Conservation (phyloP, 805 yeast species). For the Novakomyces olei region DNA sequence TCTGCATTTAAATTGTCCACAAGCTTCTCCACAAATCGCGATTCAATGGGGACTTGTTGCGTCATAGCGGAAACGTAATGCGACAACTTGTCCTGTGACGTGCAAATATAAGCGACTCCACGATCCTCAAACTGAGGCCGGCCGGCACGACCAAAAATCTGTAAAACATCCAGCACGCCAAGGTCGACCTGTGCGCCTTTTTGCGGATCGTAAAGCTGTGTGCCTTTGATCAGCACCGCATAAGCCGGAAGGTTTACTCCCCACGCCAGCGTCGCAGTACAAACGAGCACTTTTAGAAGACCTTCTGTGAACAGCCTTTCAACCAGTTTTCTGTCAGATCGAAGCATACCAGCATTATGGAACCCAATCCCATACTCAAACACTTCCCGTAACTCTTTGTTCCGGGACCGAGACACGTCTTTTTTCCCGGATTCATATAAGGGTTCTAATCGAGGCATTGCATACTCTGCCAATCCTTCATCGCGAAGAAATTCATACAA, state of each 20-base stretch:
- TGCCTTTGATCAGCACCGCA: conserved; percentile 87
- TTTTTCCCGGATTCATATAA: conserved; percentile 16
- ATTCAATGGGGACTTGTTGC: conserved; percentile 92
- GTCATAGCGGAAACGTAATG: conserved; percentile 75
- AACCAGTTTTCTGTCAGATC: conserved; percentile 72
- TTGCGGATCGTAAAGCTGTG: conserved; percentile 84
- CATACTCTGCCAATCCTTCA: conserved; percentile 24
- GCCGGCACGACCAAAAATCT: conserved; percentile 98
- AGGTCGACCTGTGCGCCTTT: conserved; percentile 86
- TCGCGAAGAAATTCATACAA: conserved; percentile 48
- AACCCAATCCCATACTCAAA: conserved; percentile 69
- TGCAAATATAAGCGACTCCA: conserved; percentile 83
- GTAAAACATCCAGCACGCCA: conserved; percentile 91
- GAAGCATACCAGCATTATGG: conserved; percentile 93
- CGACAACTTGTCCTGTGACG: conserved; percentile 58
- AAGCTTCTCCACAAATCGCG: conserved; percentile 49
- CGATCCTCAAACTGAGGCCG: conserved; percentile 85
- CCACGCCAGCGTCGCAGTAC: conserved; percentile 98
- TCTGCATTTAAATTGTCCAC: conserved; percentile 93
- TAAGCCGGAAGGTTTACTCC: conserved; percentile 98
- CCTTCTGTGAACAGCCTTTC: conserved; percentile 76
- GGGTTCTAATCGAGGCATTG: conserved; percentile 27
- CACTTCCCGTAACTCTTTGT: conserved; percentile 59
- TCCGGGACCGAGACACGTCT: conserved; percentile 48
- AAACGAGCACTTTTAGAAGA: conserved; percentile 68